These are phyloP conservation scores for Yarrowia hollandica DNA, from an alignment of 805 yeast species.

Conservation along the genomic window DNA sequence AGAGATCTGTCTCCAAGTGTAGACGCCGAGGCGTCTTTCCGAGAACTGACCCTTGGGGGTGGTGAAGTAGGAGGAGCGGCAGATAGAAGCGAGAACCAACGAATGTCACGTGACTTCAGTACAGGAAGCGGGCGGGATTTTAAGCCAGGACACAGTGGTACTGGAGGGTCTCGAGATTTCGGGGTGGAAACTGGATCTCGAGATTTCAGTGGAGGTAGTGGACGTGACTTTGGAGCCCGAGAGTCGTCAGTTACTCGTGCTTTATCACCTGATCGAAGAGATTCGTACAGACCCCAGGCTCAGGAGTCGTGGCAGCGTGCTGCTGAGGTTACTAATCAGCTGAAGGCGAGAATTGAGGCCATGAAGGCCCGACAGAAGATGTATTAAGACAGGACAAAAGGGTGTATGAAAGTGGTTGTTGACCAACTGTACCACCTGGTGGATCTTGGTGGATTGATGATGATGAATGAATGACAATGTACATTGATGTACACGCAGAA, in stretches of 20 bases:
- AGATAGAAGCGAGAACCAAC: too few species aligned
- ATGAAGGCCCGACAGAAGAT: slow-evolving; percentile 60
- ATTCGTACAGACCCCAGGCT: slow-evolving; percentile 23
- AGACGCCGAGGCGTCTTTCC: slow-evolving; percentile 18
- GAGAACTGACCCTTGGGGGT: background rate
- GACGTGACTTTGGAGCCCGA: background rate
- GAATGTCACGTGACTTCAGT: slow-evolving; percentile 3
- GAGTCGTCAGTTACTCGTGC: background rate
- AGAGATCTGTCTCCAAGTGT: slow-evolving; percentile 5
- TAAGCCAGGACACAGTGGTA: background rate
- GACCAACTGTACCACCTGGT: too few species aligned
- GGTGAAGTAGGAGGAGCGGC: background rate
- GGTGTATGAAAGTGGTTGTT: too few species aligned
- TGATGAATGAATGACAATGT: too few species aligned
- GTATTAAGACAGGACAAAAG: background rate
- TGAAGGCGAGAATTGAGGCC: slow-evolving; percentile 82
- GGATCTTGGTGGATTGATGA: too few species aligned
- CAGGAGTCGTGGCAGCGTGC: slow-evolving; percentile 69
- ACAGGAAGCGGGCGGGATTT: background rate
- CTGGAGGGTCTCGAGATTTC: background rate
- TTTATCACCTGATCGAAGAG: slow-evolving; percentile 16
- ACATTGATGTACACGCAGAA: too few species aligned
- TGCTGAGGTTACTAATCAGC: slow-evolving; percentile 81
- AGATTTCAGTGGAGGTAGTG: background rate
- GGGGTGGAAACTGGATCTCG: background rate